Evolutionary conservation across 2,329 filamentous ascomycete genomes (phyloP).

Genomic region (Ophiostoma montium): DNA sequence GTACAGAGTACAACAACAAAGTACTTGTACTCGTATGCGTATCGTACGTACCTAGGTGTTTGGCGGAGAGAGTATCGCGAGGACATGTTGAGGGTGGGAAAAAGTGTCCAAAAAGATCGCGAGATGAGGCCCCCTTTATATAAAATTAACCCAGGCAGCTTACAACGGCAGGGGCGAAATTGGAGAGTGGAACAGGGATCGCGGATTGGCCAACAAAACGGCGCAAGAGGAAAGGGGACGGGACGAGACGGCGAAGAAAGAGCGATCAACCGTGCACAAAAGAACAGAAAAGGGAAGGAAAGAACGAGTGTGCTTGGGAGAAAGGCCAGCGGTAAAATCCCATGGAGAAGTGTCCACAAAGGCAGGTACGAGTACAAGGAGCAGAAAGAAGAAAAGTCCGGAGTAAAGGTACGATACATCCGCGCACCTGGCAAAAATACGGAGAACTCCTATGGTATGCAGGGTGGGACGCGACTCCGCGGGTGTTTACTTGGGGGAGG

Average conservation of each 20-base stretch:
- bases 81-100: conserved; percentile 16
- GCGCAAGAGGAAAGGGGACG: conserved; percentile 1
- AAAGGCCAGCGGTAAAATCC: neutral
- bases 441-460: too few relatives aligned
- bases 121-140: neutral
- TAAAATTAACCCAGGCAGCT: neutral
- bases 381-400: neutral
- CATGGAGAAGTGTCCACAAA: neutral
- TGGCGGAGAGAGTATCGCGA: conserved; percentile 20
- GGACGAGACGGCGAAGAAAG: neutral
- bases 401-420: too few relatives aligned
- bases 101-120: neutral
- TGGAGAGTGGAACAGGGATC: neutral
- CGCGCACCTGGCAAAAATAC: too few relatives aligned
- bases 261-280: neutral
- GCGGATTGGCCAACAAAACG: neutral
- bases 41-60: conserved; percentile 19
- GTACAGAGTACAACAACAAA: neutral
- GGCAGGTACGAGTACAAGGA: neutral
- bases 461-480: too few relatives aligned
- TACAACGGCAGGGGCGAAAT: conserved; percentile 2
- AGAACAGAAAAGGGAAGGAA: neutral
- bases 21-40: neutral
- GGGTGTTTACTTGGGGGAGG: too few relatives aligned
- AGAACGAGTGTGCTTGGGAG: neutral